phyloP scores from a whole-genome alignment of 176 grass and related monocot species.

The Paspalum notatum region DNA sequence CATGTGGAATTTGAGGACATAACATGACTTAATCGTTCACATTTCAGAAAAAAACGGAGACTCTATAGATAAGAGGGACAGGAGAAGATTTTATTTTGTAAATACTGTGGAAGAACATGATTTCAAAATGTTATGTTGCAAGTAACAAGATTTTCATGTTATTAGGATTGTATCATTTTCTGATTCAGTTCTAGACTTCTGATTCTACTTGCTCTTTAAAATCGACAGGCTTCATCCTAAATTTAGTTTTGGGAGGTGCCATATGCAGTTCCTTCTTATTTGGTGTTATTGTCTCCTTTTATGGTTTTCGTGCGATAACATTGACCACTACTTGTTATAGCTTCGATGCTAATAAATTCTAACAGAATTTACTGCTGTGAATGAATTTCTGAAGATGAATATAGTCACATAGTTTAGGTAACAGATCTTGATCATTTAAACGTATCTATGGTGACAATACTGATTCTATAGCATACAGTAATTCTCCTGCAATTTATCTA shows the following conservation, averaged over 20 bases:
- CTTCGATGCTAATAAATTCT: not conserved
- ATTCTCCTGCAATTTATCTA: constrained; percentile 31
- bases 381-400: not conserved
- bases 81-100: not conserved
- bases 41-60: not conserved
- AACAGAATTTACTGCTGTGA: not conserved
- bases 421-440: not conserved
- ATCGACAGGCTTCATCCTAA: not conserved
- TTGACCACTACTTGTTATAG: not conserved
- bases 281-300: not conserved
- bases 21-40: not conserved
- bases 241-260: not conserved
- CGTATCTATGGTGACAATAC: not conserved
- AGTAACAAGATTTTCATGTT: not conserved
- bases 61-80: not conserved
- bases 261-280: not conserved
- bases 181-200: not conserved
- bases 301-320: not conserved
- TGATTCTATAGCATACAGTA: not conserved
- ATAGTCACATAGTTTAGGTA: not conserved
- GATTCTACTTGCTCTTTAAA: not conserved
- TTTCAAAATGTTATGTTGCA: not conserved
- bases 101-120: not conserved
- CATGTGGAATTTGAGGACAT: constrained; percentile 6
- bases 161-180: not conserved